Evolutionary conservation across 2,329 filamentous ascomycete species (phyloP).

Genomic region (Venturia carpophila): DNA sequence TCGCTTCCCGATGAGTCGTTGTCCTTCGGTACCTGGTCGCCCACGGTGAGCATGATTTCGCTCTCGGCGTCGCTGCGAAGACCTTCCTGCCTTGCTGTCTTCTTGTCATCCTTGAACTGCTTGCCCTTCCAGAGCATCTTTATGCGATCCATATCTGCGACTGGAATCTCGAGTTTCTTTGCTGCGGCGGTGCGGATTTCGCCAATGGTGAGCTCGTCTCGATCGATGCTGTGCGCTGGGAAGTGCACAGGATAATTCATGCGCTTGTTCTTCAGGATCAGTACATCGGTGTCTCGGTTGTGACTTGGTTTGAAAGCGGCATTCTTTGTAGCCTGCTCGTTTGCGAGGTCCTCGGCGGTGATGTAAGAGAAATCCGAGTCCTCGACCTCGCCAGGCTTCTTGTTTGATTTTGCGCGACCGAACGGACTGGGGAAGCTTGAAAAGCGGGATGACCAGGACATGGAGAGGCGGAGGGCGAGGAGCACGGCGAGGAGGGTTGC

Average conservation of each 20-base stretch:
- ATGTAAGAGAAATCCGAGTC: constrained; percentile 77
- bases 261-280: constrained; percentile 61
- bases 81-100: constrained; percentile 51
- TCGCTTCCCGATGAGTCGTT: constrained; percentile 25
- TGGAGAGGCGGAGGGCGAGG: constrained; percentile 26
- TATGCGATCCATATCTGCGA: constrained; percentile 44
- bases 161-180: constrained; percentile 55
- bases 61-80: constrained; percentile 51
- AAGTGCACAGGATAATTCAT: constrained; percentile 63
- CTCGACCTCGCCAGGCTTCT: constrained; percentile 50
- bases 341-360: constrained; percentile 62
- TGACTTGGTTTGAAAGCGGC: constrained; percentile 35
- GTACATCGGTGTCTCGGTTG: constrained; percentile 57
- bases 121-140: constrained; percentile 68
- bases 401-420: constrained; percentile 34
- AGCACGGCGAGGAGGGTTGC: constrained; percentile 17
- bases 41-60: constrained; percentile 52
- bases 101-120: constrained; percentile 57
- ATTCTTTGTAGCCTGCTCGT: constrained; percentile 25
- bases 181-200: constrained; percentile 62
- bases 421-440: constrained; percentile 41
- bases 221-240: constrained; percentile 65
- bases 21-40: constrained; percentile 19
- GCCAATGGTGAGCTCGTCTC: constrained; percentile 59
- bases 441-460: constrained; percentile 42